These are phyloP conservation scores for Fusarium goolgardi DNA, from an alignment of 2,329 filamentous ascomycete species.

Conservation along the genomic window DNA sequence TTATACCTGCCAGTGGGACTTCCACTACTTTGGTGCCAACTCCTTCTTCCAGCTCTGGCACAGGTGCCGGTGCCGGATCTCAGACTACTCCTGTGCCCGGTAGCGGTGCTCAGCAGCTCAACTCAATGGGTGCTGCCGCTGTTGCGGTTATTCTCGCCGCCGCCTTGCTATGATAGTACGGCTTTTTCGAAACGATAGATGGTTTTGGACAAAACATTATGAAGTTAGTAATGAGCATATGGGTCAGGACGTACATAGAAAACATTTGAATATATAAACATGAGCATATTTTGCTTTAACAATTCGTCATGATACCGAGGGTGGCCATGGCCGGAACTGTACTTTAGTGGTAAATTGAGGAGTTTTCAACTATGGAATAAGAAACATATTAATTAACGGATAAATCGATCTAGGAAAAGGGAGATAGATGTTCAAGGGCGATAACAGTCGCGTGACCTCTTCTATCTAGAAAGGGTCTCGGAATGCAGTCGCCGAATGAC, in stretches of 20 bases:
- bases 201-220: conserved; percentile 7
- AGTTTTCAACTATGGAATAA: neutral
- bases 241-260: neutral
- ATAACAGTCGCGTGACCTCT: neutral
- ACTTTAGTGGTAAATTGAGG: neutral
- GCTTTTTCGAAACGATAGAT: neutral
- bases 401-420: neutral
- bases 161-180: conserved; percentile 46
- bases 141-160: conserved; percentile 49
- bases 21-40: conserved; percentile 29
- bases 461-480: neutral
- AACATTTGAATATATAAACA: conserved; percentile 9
- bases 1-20: conserved; percentile 10
- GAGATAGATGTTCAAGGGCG: neutral
- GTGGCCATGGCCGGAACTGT: neutral
- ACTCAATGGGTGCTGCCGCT: conserved; percentile 49
- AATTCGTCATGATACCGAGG: neutral
- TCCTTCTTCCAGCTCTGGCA: conserved; percentile 44
- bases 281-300: neutral
- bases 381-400: neutral
- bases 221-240: conserved; percentile 10
- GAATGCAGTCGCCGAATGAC: neutral
- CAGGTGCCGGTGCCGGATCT: conserved; percentile 20
- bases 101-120: conserved; percentile 43
- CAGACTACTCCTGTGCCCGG: conserved; percentile 25